Base-by-base conservation (phyloP, 768 basidiomycete genomes). In the Russula vinacea region DNA sequence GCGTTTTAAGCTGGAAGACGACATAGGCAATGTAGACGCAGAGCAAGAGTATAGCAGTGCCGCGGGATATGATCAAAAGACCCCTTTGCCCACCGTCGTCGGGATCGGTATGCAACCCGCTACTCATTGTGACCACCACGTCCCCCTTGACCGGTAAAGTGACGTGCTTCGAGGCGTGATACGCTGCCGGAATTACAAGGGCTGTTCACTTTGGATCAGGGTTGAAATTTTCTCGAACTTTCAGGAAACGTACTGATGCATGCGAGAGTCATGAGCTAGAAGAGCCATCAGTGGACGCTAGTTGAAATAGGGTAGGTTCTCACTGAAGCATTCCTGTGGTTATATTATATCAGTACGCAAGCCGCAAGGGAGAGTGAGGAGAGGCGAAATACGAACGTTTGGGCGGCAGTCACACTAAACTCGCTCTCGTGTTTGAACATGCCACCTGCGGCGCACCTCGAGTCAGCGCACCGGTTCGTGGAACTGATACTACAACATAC, bases 101-200 rank as follows among this genome's bases (percentile, higher is more conserved):
- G 32, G 73, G 58, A 54, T 73, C 73, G 22, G 66, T 55, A n/a
- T 67, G 49, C 8, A 65, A 67, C 3, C 66, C 66, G 37, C 60
- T 70, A 53, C 63, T 68, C 60, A 69, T 64, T 44, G 49, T 7
- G 33, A 22, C 58, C 33, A 66, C 10, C 3, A 45, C 35, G 1
- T 22, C 44, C 35, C 60, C 47, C 1, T 53, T 3, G 0, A 2
- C 39, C 0, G 53, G 53, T 11, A 29, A 5, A n/a, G 32, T 5
- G 44, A 49, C 56, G 19, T 67, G 62, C 47, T 76, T 70, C 29
- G 84, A 79, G 70, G 78, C 82, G 67, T 84, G 79, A 69, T 92
- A 96, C 3, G 94, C 93, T 44, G 94, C 93, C 35, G 94, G 94
- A 62, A 96, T 90, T 69, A 96, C 87, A 44, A 97, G 83, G 44